Evolutionary conservation across 306 rosid genomes (phyloP).

Genomic region (Glycine tomentella): DNA sequence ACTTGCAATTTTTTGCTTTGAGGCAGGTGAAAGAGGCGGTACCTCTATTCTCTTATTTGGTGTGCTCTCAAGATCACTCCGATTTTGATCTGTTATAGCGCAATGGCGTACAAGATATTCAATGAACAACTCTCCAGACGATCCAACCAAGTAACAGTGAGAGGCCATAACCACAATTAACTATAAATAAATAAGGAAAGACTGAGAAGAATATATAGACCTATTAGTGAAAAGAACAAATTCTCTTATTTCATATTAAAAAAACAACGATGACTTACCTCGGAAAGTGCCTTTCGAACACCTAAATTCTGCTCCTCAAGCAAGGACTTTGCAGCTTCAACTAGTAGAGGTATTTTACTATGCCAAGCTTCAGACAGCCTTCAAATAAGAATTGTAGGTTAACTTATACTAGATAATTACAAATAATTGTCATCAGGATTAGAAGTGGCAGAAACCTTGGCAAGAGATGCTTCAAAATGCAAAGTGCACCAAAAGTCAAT

Average conservation of each 20-base stretch:
- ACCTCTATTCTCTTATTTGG: conserved; percentile 86
- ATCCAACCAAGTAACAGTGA: conserved; percentile 93
- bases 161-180: conserved; percentile 98
- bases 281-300: conserved; percentile 87
- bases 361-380: conserved; percentile 97
- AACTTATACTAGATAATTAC: conserved; percentile 45
- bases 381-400: conserved; percentile 47
- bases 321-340: conserved; percentile 82
- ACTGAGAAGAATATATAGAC: not conserved
- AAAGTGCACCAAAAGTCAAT: conserved; percentile 78
- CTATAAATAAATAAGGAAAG: conserved; percentile 56
- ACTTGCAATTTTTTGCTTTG: conserved; percentile 4
- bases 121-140: conserved; percentile 89
- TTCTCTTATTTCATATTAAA: conserved; percentile 3
- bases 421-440: conserved; percentile 31
- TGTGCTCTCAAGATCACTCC: conserved; percentile 56
- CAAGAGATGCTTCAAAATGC: conserved; percentile 90
- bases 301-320: conserved; percentile 83
- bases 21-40: conserved; percentile 9
- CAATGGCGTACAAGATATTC: conserved; percentile 94
- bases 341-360: conserved; percentile 72
- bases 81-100: conserved; percentile 67
- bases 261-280: conserved; percentile 57
- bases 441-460: conserved; percentile 71
- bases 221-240: not conserved